A percentile compares a stretch with the other conserved stretches of the same genome.
These are phyloP conservation scores for Neobulgaria alba DNA, from an alignment of 2,329 filamentous ascomycete species.

Conservation along the genomic window DNA sequence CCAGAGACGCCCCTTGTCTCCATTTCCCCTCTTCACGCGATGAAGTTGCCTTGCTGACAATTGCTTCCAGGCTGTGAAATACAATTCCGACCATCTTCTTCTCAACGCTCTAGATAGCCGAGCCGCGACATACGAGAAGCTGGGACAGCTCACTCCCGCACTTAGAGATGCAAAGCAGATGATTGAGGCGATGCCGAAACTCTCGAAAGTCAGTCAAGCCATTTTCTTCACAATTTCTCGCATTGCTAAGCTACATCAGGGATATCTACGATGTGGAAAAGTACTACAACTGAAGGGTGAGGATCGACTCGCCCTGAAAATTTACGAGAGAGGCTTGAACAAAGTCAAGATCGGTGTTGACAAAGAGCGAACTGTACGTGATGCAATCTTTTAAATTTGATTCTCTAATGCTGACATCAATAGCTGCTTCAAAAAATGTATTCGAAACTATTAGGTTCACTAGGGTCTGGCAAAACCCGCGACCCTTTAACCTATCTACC, in stretches of 20 bases:
- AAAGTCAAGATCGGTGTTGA: slow-evolving; percentile 27
- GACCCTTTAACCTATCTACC: slow-evolving; percentile 29
- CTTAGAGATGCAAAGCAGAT: slow-evolving; percentile 27
- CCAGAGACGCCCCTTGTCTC: neutral
- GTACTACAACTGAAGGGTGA: slow-evolving; percentile 25
- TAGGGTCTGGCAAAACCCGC: slow-evolving; percentile 19
- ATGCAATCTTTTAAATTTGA: neutral
- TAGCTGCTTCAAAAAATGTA: slow-evolving; percentile 26
- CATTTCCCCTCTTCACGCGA: neutral
- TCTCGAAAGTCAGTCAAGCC: slow-evolving; percentile 21
- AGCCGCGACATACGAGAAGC: slow-evolving; percentile 29
- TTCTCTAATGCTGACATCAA: slow-evolving; percentile 3
- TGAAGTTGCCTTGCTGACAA: slow-evolving; percentile 3
- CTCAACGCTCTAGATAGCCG: slow-evolving; percentile 28
- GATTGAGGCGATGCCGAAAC: slow-evolving; percentile 25
- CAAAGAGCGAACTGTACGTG: slow-evolving; percentile 22
- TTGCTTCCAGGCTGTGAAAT: slow-evolving; percentile 18
- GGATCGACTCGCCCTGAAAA: slow-evolving; percentile 25
- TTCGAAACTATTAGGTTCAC: slow-evolving; percentile 21
- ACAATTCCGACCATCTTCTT: slow-evolving; percentile 19
- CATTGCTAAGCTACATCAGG: slow-evolving; percentile 12
- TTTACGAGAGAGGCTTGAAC: slow-evolving; percentile 27
- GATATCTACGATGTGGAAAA: slow-evolving; percentile 29
- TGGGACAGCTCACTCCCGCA: slow-evolving; percentile 21
- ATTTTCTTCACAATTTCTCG: no score